Evolutionary conservation across 176 grass and related monocot species (phyloP).

Genomic region (Secale cereale): DNA sequence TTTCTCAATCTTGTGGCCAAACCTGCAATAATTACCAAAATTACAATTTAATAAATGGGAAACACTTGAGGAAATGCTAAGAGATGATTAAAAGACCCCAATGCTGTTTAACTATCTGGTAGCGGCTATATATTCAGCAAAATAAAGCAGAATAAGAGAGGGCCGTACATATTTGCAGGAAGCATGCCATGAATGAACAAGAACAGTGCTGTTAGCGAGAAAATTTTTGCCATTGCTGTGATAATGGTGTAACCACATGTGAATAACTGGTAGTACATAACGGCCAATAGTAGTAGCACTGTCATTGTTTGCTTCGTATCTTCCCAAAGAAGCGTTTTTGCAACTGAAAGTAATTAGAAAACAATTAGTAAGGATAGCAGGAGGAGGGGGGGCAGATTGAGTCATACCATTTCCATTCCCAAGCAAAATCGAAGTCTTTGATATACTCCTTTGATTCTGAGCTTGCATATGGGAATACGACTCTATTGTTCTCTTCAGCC

Average conservation of each 20-base stretch:
- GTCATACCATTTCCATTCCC: constrained; percentile 81
- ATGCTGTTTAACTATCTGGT: not conserved
- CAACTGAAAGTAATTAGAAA: constrained; percentile 58
- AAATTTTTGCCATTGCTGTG: constrained; percentile 85
- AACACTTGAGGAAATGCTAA: constrained; percentile 1
- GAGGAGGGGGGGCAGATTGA: not conserved
- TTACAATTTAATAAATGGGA: not conserved
- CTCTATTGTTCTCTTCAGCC: constrained; percentile 78
- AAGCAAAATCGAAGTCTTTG: constrained; percentile 82
- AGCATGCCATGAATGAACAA: constrained; percentile 91
- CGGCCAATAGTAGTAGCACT: constrained; percentile 58
- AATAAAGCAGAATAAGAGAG: not conserved
- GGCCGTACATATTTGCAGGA: constrained; percentile 66
- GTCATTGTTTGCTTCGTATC: constrained; percentile 80
- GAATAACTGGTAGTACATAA: constrained; percentile 92
- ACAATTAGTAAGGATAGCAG: not conserved
- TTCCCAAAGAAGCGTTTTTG: constrained; percentile 91
- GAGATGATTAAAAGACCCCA: not conserved
- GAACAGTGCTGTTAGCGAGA: constrained; percentile 68
- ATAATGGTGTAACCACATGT: constrained; percentile 85
- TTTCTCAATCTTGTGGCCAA: constrained; percentile 90
- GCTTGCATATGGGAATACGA: constrained; percentile 79
- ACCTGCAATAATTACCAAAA: constrained; percentile 42
- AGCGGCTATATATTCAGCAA: not conserved
- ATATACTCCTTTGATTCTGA: constrained; percentile 59